Conservation (phyloP, 1,284 basidiomycete species). For the Melanopsichium pennsylvanicum region DNA sequence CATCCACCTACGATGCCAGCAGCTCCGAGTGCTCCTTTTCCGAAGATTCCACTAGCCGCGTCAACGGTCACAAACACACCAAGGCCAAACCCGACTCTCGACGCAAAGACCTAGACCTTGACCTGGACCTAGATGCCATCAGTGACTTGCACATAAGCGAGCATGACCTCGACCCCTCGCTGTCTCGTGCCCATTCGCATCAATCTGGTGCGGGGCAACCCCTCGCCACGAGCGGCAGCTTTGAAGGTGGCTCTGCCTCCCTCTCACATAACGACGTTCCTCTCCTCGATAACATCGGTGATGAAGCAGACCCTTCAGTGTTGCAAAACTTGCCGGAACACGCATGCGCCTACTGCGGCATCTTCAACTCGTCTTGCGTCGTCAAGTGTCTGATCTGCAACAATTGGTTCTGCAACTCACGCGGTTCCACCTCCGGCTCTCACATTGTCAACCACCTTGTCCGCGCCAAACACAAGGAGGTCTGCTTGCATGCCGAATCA, state of each 20-base stretch:
- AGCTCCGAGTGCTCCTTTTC: conserved; percentile 49
- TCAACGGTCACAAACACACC: conserved; percentile 18
- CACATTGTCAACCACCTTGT: conserved; percentile 99
- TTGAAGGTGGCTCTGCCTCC: not conserved
- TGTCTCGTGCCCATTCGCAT: conserved; percentile 10
- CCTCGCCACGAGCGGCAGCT: not conserved
- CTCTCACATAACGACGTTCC: conserved; percentile 3
- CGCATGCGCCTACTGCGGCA: conserved; percentile 81
- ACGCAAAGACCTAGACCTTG: conserved; percentile 38
- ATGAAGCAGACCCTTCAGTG: conserved; percentile 12
- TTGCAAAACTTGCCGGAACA: conserved; percentile 44
- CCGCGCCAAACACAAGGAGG: conserved; percentile 98
- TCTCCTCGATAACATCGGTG: conserved; percentile 11
- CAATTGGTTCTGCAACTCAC: conserved; percentile 99
- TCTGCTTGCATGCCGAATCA: conserved; percentile 91
- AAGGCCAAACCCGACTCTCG: conserved; percentile 8
- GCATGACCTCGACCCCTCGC: conserved; percentile 28
- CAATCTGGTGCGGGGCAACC: not conserved
- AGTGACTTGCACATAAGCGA: conserved; percentile 51
- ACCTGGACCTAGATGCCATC: conserved; percentile 54
- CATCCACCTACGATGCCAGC: conserved; percentile 38
- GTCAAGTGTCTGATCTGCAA: conserved; percentile 94
- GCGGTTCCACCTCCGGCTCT: conserved; percentile 89
- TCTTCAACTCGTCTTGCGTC: conserved; percentile 94
- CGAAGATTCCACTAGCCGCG: conserved; percentile 1